phyloP scores from a whole-genome alignment of 2,329 filamentous ascomycete genomes.

The Ceratocystis alfenasii region DNA sequence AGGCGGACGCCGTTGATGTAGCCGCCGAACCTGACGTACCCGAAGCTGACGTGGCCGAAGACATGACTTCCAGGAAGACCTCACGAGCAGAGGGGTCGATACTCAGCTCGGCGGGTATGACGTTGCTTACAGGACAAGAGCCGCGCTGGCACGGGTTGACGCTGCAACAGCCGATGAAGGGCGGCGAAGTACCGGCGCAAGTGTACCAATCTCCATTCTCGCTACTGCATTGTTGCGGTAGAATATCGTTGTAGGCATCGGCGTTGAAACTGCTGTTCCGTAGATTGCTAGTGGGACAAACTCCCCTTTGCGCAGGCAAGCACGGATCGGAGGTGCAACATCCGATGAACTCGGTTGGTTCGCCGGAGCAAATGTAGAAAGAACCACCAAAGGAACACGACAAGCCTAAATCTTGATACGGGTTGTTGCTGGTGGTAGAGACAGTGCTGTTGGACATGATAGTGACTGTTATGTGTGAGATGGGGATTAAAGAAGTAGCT shows the following conservation, averaged over 20 bases:
- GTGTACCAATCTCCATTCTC: slow-evolving; percentile 28
- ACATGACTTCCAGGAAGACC: slow-evolving; percentile 20
- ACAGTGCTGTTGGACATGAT: slow-evolving; percentile 9
- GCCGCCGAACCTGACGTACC: not conserved
- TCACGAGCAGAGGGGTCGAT: slow-evolving; percentile 21
- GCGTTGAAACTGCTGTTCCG: slow-evolving; percentile 27
- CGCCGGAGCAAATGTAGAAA: slow-evolving; percentile 32
- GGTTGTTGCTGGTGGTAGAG: slow-evolving; percentile 8
- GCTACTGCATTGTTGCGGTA: slow-evolving; percentile 28
- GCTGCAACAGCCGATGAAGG: slow-evolving; percentile 34
- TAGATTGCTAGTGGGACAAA: slow-evolving; percentile 29
- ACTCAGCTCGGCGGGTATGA: slow-evolving; percentile 27
- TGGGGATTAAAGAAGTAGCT: not conserved
- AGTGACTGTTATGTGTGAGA: not conserved
- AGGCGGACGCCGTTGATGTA: not conserved
- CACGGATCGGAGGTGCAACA: slow-evolving; percentile 33
- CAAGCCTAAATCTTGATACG: slow-evolving; percentile 25
- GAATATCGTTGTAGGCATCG: slow-evolving; percentile 26
- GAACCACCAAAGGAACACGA: slow-evolving; percentile 28
- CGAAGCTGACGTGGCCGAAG: not conserved
- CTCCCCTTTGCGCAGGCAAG: slow-evolving; percentile 26
- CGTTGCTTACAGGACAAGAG: slow-evolving; percentile 25
- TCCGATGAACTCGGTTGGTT: slow-evolving; percentile 31
- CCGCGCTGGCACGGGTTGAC: slow-evolving; percentile 28
- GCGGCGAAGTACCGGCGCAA: slow-evolving; percentile 27